A percentile compares a stretch with the other conserved stretches of the same genome.
phyloP scores from a whole-genome alignment of 106 monocot species.

The Ottelia alismoides region DNA sequence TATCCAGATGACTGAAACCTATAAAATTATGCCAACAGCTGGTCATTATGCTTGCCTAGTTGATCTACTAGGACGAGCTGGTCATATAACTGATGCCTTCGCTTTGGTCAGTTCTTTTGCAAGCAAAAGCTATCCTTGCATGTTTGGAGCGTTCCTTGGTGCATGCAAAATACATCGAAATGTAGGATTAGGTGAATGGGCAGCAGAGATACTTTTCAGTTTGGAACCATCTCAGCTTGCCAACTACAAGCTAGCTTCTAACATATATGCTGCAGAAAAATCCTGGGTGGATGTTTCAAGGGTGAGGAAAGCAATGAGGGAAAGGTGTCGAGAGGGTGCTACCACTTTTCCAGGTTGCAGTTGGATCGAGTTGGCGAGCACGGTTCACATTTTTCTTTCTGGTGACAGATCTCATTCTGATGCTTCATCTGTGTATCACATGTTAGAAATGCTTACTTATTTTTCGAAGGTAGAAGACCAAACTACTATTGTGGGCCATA shows the following conservation, averaged over 20 bases:
- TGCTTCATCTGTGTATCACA: slow-evolving; percentile 9
- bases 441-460: slow-evolving; percentile 2
- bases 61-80: slow-evolving; percentile 51
- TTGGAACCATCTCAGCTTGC: slow-evolving; percentile 23
- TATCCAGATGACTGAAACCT: slow-evolving; percentile 28
- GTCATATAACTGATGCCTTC: slow-evolving; percentile 31
- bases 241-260: slow-evolving; percentile 36
- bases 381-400: slow-evolving; percentile 26
- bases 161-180: slow-evolving; percentile 44
- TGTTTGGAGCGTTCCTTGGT: slow-evolving; percentile 46
- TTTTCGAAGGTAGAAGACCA: background rate
- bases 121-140: slow-evolving; percentile 11
- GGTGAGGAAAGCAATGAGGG: slow-evolving; percentile 30
- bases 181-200: slow-evolving; percentile 31
- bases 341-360: slow-evolving; percentile 32
- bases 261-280: slow-evolving; percentile 17
- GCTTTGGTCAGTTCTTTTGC: slow-evolving; percentile 24
- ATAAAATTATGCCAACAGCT: slow-evolving; percentile 26
- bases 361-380: slow-evolving; percentile 24
- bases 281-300: slow-evolving; percentile 26
- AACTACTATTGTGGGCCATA: too few relatives aligned
- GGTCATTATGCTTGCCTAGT: slow-evolving; percentile 56
- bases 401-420: slow-evolving; percentile 19
- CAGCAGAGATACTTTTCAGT: slow-evolving; percentile 24
- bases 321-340: slow-evolving; percentile 8